Percentiles rank a stretch among this genome's conserved stretches.
Evolutionary conservation across 441 rosid genomes (phyloP).

Genomic region (Gossypium davidsonii): DNA sequence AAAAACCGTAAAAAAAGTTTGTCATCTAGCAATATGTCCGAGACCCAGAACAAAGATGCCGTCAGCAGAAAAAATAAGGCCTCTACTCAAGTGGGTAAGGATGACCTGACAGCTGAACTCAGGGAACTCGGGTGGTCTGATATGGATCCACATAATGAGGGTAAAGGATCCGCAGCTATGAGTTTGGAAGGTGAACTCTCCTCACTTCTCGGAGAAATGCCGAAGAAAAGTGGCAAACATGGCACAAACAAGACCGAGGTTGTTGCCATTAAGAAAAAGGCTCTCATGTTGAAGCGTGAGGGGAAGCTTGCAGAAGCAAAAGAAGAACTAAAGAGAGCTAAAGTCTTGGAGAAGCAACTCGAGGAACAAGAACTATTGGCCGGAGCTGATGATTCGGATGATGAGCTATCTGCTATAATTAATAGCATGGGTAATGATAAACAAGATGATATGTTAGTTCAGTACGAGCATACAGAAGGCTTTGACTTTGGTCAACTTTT

Average conservation of each 20-base stretch:
- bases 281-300: constrained; percentile 74
- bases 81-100: constrained; percentile 35
- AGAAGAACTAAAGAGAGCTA: constrained; percentile 87
- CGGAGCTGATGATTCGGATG: constrained; percentile 75
- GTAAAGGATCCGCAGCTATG: constrained; percentile 37
- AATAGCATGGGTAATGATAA: constrained; percentile 49
- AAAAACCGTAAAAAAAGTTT: constrained; percentile 47
- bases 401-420: constrained; percentile 73
- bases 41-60: constrained; percentile 39
- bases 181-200: constrained; percentile 83
- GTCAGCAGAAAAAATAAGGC: constrained; percentile 32
- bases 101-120: constrained; percentile 63
- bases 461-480: constrained; percentile 30
- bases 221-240: constrained; percentile 30
- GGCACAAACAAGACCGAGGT: constrained; percentile 55
- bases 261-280: constrained; percentile 67
- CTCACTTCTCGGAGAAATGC: constrained; percentile 60
- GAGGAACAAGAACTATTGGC: constrained; percentile 83
- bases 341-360: constrained; percentile 73
- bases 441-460: constrained; percentile 42
- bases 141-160: constrained; percentile 42
- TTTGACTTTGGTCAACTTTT: constrained; percentile 42
- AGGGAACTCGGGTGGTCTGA: constrained; percentile 83
- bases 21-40: constrained; percentile 29
- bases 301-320: constrained; percentile 93